A percentile compares a stretch with the other conserved stretches of the same genome.
Conservation (phyloP, 176 grass and related monocot species). For the Raddia guianensis region DNA sequence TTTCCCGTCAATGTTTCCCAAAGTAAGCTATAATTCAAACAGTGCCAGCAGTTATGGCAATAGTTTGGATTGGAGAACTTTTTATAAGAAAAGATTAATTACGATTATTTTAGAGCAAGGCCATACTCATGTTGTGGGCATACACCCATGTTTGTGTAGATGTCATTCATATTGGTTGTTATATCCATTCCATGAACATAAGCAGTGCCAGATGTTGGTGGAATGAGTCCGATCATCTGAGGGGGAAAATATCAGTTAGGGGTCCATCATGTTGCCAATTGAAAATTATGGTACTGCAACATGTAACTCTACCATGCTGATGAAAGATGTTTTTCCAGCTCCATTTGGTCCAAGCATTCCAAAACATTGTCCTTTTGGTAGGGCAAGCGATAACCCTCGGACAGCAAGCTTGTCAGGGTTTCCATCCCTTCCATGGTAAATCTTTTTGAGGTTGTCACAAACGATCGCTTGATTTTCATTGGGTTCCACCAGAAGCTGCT, state of each 20-base stretch:
- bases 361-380: slow-evolving; percentile 90
- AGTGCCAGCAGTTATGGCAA: background rate
- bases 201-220: slow-evolving; percentile 74
- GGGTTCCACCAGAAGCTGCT: slow-evolving; percentile 62
- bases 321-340: slow-evolving; percentile 96
- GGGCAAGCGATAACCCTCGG: slow-evolving; percentile 83
- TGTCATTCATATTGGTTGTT: slow-evolving; percentile 63
- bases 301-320: slow-evolving; percentile 74
- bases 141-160: slow-evolving; percentile 94
- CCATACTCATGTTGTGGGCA: slow-evolving; percentile 93
- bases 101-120: slow-evolving; percentile 18
- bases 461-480: slow-evolving; percentile 62
- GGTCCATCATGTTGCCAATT: background rate
- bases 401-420: slow-evolving; percentile 89
- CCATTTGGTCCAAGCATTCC: slow-evolving; percentile 98
- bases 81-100: background rate
- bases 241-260: background rate
- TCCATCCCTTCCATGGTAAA: slow-evolving; percentile 87
- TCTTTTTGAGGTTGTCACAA: slow-evolving; percentile 73
- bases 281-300: slow-evolving; percentile 5
- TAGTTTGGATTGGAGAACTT: background rate
- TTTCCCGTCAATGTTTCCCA: slow-evolving; percentile 95
- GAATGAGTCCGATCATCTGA: slow-evolving; percentile 91
- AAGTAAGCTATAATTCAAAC: slow-evolving; percentile 70
- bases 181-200: slow-evolving; percentile 91